phyloP scores from a whole-genome alignment of 768 basidiomycete species.

The Lyophyllum semitale region DNA sequence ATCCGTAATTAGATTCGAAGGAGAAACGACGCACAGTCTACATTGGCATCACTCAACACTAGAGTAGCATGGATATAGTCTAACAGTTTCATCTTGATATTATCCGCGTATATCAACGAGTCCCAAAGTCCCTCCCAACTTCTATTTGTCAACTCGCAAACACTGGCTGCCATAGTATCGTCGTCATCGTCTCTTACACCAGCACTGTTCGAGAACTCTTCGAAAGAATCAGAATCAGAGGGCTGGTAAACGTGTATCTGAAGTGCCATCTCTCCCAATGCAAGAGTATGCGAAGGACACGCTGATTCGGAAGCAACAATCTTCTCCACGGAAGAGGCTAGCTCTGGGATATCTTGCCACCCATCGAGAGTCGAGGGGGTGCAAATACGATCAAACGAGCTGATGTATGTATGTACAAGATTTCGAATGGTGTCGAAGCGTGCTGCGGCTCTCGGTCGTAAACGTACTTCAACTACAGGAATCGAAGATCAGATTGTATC shows the following conservation, averaged over 20 bases:
- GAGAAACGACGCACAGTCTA: conserved; percentile 65
- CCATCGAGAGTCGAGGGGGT: conserved; percentile 74
- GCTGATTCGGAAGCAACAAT: conserved; percentile 74
- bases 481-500: background rate
- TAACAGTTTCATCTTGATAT: conserved; percentile 85
- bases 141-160: conserved; percentile 84
- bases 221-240: conserved; percentile 62
- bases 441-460: conserved; percentile 65
- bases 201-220: conserved; percentile 71
- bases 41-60: conserved; percentile 84
- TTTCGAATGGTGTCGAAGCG: conserved; percentile 76
- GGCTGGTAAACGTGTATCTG: conserved; percentile 91
- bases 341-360: conserved; percentile 76
- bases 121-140: conserved; percentile 94
- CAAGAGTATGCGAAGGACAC: conserved; percentile 53
- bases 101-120: conserved; percentile 79
- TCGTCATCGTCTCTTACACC: conserved; percentile 62
- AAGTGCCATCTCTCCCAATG: conserved; percentile 60
- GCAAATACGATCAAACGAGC: conserved; percentile 64
- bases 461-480: conserved; percentile 77
- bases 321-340: conserved; percentile 74
- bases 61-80: conserved; percentile 96
- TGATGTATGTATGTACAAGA: conserved; percentile 56
- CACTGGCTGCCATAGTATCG: conserved; percentile 83
- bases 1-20: background rate